Conservation (phyloP, 768 basidiomycete genomes). For the Boletus patriciae region DNA sequence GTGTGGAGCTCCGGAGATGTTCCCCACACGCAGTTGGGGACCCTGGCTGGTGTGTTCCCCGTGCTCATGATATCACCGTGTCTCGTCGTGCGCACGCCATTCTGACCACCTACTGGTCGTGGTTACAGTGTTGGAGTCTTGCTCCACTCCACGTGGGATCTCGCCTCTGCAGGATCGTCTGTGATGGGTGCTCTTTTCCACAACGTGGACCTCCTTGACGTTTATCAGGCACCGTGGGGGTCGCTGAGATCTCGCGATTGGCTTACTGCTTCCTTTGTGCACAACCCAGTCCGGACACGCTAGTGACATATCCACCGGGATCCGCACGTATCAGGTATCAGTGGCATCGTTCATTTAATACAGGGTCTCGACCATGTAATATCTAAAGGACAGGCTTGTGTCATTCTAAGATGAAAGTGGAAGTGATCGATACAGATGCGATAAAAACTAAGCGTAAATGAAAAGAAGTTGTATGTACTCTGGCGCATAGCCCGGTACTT, state of each 20-base stretch:
- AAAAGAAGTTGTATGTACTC: slow-evolving; percentile 14
- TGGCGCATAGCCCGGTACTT: slow-evolving; percentile 22
- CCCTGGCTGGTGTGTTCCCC: background rate
- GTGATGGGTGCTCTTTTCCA: slow-evolving; percentile 12
- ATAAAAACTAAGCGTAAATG: slow-evolving; percentile 11
- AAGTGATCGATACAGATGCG: slow-evolving; percentile 17
- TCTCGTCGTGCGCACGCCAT: background rate
- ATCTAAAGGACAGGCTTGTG: slow-evolving; percentile 4
- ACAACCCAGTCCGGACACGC: background rate
- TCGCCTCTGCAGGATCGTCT: slow-evolving; percentile 4
- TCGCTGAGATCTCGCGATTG: slow-evolving; percentile 30
- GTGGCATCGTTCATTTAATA: slow-evolving; percentile 13
- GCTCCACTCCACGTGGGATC: slow-evolving; percentile 23
- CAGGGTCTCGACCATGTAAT: slow-evolving; percentile 10
- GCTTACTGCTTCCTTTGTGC: background rate
- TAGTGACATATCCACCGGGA: background rate
- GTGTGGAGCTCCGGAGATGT: slow-evolving; percentile 11
- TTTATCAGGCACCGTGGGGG: slow-evolving; percentile 12
- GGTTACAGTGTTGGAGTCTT: background rate
- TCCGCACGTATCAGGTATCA: slow-evolving; percentile 7
- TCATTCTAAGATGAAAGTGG: slow-evolving; percentile 10
- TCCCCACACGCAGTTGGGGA: slow-evolving; percentile 17
- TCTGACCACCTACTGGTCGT: background rate
- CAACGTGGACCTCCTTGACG: slow-evolving; percentile 6
- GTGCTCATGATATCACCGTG: background rate